Percentiles rank a stretch among this genome's conserved stretches.
Evolutionary conservation across 345 rosid genomes (phyloP).

Genomic region (Luvunga scandens): DNA sequence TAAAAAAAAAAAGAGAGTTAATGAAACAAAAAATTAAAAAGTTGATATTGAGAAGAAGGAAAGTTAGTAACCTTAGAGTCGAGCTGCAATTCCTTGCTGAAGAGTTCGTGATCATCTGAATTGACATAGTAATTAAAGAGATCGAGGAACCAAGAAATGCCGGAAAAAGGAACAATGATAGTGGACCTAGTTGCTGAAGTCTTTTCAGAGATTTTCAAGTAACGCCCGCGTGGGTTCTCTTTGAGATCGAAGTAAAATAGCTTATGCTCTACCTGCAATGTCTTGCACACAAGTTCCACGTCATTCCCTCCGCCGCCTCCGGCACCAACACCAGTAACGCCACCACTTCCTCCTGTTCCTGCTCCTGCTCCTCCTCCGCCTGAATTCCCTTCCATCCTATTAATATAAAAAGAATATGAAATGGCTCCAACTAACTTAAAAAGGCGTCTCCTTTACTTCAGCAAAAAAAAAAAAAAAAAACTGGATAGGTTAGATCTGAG

Average conservation of each 20-base stretch:
- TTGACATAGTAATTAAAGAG: constrained; percentile 94
- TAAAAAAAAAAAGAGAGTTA: background rate
- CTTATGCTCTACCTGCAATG: constrained; percentile 94
- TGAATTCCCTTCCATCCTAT: constrained; percentile 56
- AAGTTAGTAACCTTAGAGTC: constrained; percentile 69
- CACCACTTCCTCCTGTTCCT: constrained; percentile 17
- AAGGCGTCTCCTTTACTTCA: background rate
- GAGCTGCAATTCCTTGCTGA: constrained; percentile 95
- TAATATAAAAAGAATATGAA: background rate
- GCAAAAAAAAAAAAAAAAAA: background rate
- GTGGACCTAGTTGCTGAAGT: constrained; percentile 99
- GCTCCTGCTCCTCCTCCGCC: constrained; percentile 28
- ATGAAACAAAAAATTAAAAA: background rate
- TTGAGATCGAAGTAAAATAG: constrained; percentile 96
- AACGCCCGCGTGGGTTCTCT: constrained; percentile 94
- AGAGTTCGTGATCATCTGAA: constrained; percentile 85
- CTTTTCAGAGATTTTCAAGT: constrained; percentile 94
- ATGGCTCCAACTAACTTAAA: background rate
- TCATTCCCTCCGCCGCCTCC: constrained; percentile 55
- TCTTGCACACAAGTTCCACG: constrained; percentile 92
- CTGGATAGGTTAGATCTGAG: constrained; percentile 9
- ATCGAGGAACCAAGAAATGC: constrained; percentile 97
- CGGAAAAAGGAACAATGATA: constrained; percentile 93
- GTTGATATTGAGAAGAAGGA: background rate
- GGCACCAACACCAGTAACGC: constrained; percentile 7